phyloP scores from a whole-genome alignment of 768 basidiomycete genomes.

The Psilocybe sp. region DNA sequence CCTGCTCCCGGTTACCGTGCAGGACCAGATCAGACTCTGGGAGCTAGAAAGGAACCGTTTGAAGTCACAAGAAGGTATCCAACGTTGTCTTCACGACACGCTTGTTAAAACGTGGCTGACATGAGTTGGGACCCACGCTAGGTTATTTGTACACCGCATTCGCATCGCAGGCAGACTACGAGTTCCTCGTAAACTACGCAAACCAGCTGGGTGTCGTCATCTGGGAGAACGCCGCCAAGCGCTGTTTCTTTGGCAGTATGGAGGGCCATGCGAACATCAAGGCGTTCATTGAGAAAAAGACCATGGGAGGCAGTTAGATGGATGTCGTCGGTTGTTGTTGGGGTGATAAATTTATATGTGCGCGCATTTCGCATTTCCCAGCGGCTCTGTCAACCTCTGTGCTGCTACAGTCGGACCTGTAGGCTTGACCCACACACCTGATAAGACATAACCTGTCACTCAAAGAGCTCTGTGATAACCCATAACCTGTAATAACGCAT shows the following conservation, averaged over 20 bases:
- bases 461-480: too few species aligned
- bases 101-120: conserved; percentile 22
- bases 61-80: conserved; percentile 80
- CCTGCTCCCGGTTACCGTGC: conserved; percentile 92
- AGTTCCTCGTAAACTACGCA: conserved; percentile 83
- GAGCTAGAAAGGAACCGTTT: conserved; percentile 93
- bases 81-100: conserved; percentile 10
- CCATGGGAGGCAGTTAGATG: conserved; percentile 19
- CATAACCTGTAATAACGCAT: too few species aligned
- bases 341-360: too few species aligned
- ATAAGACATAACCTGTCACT: too few species aligned
- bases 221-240: conserved; percentile 73
- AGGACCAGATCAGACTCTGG: conserved; percentile 97
- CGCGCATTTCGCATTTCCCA: too few species aligned
- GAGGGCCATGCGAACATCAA: conserved; percentile 79
- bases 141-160: conserved; percentile 90
- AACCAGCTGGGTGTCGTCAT: conserved; percentile 77
- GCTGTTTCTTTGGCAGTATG: conserved; percentile 80
- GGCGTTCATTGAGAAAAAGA: conserved; percentile 76
- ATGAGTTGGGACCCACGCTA: conserved; percentile 25
- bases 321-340: too few species aligned
- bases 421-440: too few species aligned
- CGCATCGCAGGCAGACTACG: conserved; percentile 83
- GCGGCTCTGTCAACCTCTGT: too few species aligned
- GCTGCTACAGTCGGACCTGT: too few species aligned